Evolutionary conservation across 495 filamentous ascomycete species (phyloP).

Genomic region (Tuber borchii): DNA sequence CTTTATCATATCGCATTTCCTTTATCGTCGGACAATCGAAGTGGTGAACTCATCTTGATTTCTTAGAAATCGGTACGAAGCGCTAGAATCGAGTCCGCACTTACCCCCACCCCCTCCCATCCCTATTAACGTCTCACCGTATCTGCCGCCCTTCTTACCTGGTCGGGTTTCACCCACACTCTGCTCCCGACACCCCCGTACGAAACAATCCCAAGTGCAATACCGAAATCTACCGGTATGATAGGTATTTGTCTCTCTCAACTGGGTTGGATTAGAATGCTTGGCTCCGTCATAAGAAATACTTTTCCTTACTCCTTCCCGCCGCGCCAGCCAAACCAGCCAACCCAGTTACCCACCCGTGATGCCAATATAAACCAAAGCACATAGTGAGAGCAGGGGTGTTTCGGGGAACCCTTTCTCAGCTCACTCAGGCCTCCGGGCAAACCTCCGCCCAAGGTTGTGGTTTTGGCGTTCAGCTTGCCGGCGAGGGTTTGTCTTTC

Average conservation of each 20-base stretch:
- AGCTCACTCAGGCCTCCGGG: not conserved
- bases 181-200: not conserved
- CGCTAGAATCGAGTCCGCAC: not conserved
- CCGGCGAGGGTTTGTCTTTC: not conserved
- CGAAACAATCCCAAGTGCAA: not conserved
- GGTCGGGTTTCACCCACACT: not conserved
- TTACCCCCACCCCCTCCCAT: not conserved
- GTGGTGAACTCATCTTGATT: not conserved
- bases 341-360: not conserved
- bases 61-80: not conserved
- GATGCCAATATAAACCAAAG: not conserved
- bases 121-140: not conserved
- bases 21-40: not conserved
- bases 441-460: not conserved
- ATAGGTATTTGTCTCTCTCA: not conserved
- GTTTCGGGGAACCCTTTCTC: not conserved
- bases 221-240: not conserved
- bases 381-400: not conserved
- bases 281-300: not conserved
- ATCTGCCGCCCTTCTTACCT: not conserved
- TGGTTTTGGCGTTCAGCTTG: not conserved
- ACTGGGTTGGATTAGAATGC: not conserved
- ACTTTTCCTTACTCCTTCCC: not conserved
- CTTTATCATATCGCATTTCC: conserved; percentile 1
- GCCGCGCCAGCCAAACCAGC: not conserved